Evolutionary conservation across 352 stramenopile species (phyloP).

Genomic region (Phytophthora macrochlamydospora): DNA sequence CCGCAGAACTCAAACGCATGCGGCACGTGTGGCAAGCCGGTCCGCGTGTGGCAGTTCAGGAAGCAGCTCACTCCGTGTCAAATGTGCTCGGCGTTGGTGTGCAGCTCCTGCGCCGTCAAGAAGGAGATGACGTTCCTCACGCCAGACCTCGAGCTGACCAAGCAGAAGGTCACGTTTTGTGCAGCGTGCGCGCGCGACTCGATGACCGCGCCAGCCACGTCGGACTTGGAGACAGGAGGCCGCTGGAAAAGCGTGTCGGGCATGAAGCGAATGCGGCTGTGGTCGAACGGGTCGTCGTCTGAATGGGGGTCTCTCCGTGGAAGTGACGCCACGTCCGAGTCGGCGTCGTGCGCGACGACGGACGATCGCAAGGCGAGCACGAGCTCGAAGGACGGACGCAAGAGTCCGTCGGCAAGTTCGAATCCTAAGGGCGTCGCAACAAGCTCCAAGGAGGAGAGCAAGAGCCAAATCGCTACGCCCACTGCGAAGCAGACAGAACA

Average conservation of each 20-base stretch:
- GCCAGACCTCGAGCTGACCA: conserved; percentile 23
- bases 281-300: not conserved
- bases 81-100: conserved; percentile 30
- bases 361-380: not conserved
- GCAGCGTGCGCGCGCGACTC: conserved; percentile 25
- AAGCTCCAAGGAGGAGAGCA: too few relatives aligned
- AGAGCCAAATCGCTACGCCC: too few relatives aligned
- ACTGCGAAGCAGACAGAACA: too few relatives aligned
- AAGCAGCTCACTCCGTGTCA: conserved; percentile 26
- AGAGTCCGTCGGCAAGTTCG: too few relatives aligned
- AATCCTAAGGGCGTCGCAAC: too few relatives aligned
- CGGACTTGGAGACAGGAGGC: not conserved
- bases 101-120: conserved; percentile 26
- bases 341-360: not conserved
- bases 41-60: conserved; percentile 5
- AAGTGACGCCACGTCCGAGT: not conserved
- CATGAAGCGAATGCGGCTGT: not conserved
- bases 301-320: not conserved
- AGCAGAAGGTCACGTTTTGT: conserved; percentile 40
- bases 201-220: not conserved
- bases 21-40: conserved; percentile 14
- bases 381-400: too few relatives aligned
- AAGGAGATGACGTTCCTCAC: conserved; percentile 39
- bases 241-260: not conserved
- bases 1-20: conserved; percentile 9